Evolutionary conservation across 352 stramenopile genomes (phyloP), one percentile per base, ranked within the genome.

Genomic region (Phytophthora agathidicida): DNA sequence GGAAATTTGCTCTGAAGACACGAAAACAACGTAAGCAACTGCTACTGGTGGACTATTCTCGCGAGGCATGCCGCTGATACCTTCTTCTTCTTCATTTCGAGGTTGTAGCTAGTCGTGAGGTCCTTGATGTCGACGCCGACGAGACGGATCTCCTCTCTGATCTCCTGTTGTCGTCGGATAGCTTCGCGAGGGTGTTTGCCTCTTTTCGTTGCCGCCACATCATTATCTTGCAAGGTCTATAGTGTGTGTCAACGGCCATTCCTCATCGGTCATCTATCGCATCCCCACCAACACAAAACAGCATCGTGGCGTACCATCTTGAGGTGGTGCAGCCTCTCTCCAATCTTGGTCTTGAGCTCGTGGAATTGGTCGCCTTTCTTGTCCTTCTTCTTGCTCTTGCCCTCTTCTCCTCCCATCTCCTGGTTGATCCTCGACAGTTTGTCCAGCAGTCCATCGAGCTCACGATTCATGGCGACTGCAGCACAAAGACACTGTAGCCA

Each of bases 51-150:
- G n/a, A 10, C 2, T 10, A 19, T 31, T 16, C 27, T 24, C 17
- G 9, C 11, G n/a, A n/a, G 10, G n/a, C 31, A 10, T 16, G 16
- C 38, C 14, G 13, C 38, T 46, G 23, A 1, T 14, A 89, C 85
- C 71, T 91, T 93, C 48, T 89, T 93, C 77, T 95, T 93, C 59
- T 91, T 91, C 38, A 71, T 61, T 53, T 93, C 83, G 17, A 78
- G 68, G 41, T 93, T 82, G 53, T 88, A 88, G 28, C 75, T 89
- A 4, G 65, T 65, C 45, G 75, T 82, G 41, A 93, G 77, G 55
- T 93, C 84, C 36, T 75, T 76, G 45, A 94, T 87, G 38, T 95
- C 86, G 32, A 90, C 69, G 5, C 74, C 69, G 5, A 89, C 75
- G 9, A 91, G 65, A 1, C 81, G 84, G 41, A 93, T 86, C 39